Evolutionary conservation across 192 early-diverging fungal species (phyloP).

Genomic region (Entomortierella beljakovae): DNA sequence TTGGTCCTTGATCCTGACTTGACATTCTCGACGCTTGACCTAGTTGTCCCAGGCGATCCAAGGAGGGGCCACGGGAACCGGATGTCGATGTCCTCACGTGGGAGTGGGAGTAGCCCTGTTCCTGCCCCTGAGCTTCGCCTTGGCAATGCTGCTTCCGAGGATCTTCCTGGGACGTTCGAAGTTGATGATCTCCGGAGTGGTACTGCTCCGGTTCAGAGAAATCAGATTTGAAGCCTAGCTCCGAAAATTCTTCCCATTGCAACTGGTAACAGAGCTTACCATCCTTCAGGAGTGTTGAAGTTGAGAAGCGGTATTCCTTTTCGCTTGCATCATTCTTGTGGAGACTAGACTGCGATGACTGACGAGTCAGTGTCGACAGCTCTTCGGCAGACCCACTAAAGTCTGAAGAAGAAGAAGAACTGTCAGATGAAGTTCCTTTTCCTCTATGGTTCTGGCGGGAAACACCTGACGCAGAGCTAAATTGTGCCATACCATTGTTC

Average conservation of each 20-base stretch:
- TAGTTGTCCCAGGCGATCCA: constrained; percentile 44
- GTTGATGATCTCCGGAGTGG: constrained; percentile 10
- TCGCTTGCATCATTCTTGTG: constrained; percentile 12
- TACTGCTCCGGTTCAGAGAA: constrained; percentile 31
- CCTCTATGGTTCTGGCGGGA: not conserved
- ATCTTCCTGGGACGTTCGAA: constrained; percentile 30
- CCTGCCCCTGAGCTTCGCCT: not conserved
- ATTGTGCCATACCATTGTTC: constrained; percentile 15
- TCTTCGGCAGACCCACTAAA: constrained; percentile 6
- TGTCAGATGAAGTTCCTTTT: constrained; percentile 9
- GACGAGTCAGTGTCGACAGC: not conserved
- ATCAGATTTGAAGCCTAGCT: constrained; percentile 47
- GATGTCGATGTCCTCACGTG: not conserved
- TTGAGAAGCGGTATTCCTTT: constrained; percentile 47
- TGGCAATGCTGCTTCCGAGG: constrained; percentile 31
- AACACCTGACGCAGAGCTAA: not conserved
- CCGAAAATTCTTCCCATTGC: constrained; percentile 51
- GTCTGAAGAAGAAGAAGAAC: constrained; percentile 19
- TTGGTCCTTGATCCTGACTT: constrained; percentile 29
- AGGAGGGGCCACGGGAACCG: constrained; percentile 10
- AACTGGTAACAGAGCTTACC: constrained; percentile 54
- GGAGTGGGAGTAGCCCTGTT: not conserved
- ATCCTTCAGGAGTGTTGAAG: constrained; percentile 52
- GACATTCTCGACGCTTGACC: constrained; percentile 16
- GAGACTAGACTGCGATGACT: constrained; percentile 9